Evolutionary conservation across 2,329 filamentous ascomycete genomes (phyloP).

Genomic region (Scedosporium dehoogii): DNA sequence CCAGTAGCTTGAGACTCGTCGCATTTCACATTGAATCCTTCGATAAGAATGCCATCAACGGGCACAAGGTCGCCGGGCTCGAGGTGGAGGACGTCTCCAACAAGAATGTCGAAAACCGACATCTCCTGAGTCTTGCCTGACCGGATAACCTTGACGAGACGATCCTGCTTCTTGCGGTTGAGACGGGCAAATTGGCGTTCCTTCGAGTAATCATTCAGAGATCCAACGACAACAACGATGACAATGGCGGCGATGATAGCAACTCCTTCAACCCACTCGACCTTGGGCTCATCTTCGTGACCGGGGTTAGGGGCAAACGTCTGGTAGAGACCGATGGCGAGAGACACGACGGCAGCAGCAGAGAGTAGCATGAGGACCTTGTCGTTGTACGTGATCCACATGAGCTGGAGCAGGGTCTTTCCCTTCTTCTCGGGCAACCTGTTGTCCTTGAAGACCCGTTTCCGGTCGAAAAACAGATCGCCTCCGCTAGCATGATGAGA

Average conservation of each 20-base stretch:
- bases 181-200: slow-evolving; percentile 70
- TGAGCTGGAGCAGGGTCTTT: slow-evolving; percentile 61
- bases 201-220: slow-evolving; percentile 72
- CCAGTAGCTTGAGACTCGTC: slow-evolving; percentile 73
- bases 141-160: slow-evolving; percentile 60
- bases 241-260: slow-evolving; percentile 72
- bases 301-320: slow-evolving; percentile 46
- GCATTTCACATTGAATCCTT: slow-evolving; percentile 65
- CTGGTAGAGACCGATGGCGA: slow-evolving; percentile 67
- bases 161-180: slow-evolving; percentile 71
- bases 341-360: slow-evolving; percentile 59
- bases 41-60: slow-evolving; percentile 63
- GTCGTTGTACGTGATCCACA: slow-evolving; percentile 80
- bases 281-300: slow-evolving; percentile 42
- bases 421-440: slow-evolving; percentile 63
- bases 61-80: slow-evolving; percentile 67
- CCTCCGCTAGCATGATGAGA: not conserved
- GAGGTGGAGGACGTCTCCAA: slow-evolving; percentile 62
- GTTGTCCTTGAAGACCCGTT: slow-evolving; percentile 64
- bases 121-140: slow-evolving; percentile 61
- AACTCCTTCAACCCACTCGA: slow-evolving; percentile 75
- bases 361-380: slow-evolving; percentile 68
- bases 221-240: slow-evolving; percentile 68
- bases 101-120: slow-evolving; percentile 58
- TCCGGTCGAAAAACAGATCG: slow-evolving; percentile 49